Evolutionary conservation across 345 rosid species (phyloP).

Genomic region (Pugionium cornutum): DNA sequence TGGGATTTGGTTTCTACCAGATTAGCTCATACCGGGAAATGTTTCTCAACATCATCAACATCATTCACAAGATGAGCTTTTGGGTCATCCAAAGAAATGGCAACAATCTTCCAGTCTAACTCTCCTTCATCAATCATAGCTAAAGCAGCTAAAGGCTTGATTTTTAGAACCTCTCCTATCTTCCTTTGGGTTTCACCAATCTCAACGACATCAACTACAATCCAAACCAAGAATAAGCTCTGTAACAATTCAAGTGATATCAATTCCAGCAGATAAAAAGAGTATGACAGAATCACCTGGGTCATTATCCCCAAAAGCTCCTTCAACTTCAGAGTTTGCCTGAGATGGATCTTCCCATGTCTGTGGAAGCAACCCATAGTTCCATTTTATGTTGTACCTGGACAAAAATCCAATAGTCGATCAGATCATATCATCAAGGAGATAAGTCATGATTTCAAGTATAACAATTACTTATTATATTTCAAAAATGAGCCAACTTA

Average conservation of each 20-base stretch:
- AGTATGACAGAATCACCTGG: slow-evolving; percentile 54
- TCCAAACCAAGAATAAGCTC: slow-evolving; percentile 9
- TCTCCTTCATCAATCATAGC: slow-evolving; percentile 99
- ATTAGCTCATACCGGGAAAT: slow-evolving; percentile 66
- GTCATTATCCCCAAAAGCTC: slow-evolving; percentile 93
- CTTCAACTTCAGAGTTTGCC: slow-evolving; percentile 82
- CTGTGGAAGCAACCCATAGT: slow-evolving; percentile 97
- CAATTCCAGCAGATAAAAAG: background rate
- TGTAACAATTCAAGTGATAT: background rate
- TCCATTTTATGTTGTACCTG: slow-evolving; percentile 96
- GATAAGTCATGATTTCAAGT: background rate
- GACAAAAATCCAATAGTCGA: too few species aligned
- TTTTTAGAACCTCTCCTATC: slow-evolving; percentile 76
- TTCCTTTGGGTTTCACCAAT: slow-evolving; percentile 69
- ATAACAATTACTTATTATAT: background rate
- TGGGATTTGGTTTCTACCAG: background rate
- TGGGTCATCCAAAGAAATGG: slow-evolving; percentile 91
- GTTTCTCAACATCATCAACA: slow-evolving; percentile 84
- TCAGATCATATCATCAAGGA: background rate
- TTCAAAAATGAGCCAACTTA: background rate
- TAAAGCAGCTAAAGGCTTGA: slow-evolving; percentile 87
- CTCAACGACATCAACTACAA: slow-evolving; percentile 91
- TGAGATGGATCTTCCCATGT: slow-evolving; percentile 98
- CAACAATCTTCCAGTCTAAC: slow-evolving; percentile 97
- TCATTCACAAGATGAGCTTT: slow-evolving; percentile 91